A percentile compares a stretch with the other conserved stretches of the same genome.
Conservation (phyloP, 148 eudicot species). For the Spergularia marina region DNA sequence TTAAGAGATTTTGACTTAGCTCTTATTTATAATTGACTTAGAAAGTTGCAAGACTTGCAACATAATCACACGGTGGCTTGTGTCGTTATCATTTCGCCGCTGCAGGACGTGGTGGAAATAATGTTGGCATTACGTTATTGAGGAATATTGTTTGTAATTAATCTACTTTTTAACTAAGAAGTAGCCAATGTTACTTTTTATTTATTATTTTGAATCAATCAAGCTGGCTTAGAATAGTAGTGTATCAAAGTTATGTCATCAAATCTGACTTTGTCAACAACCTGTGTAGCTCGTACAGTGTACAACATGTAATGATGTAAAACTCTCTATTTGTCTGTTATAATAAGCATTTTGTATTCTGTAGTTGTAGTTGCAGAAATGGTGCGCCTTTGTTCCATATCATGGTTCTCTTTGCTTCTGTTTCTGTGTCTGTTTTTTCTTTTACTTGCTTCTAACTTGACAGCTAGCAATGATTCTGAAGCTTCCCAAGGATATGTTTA, state of each 20-base stretch:
- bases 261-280: not conserved
- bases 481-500: slow-evolving; percentile 23
- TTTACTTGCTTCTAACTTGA: not conserved
- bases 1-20: not conserved
- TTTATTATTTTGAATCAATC: slow-evolving; percentile 11
- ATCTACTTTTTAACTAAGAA: not conserved
- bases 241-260: not conserved
- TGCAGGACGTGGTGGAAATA: slow-evolving; percentile 1
- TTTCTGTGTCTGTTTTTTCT: not conserved
- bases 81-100: not conserved
- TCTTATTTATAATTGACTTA: not conserved
- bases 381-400: slow-evolving; percentile 7
- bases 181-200: not conserved
- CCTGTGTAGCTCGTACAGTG: not conserved
- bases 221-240: not conserved
- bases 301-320: not conserved
- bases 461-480: slow-evolving; percentile 5
- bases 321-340: not conserved
- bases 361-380: not conserved
- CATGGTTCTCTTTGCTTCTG: not conserved
- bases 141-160: not conserved
- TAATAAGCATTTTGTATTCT: not conserved
- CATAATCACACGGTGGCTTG: slow-evolving; percentile 6
- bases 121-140: not conserved
- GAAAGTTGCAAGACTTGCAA: not conserved